These are phyloP conservation scores for Lasiosphaeris hirsuta DNA, from an alignment of 495 filamentous ascomycete species.

Conservation along the genomic window DNA sequence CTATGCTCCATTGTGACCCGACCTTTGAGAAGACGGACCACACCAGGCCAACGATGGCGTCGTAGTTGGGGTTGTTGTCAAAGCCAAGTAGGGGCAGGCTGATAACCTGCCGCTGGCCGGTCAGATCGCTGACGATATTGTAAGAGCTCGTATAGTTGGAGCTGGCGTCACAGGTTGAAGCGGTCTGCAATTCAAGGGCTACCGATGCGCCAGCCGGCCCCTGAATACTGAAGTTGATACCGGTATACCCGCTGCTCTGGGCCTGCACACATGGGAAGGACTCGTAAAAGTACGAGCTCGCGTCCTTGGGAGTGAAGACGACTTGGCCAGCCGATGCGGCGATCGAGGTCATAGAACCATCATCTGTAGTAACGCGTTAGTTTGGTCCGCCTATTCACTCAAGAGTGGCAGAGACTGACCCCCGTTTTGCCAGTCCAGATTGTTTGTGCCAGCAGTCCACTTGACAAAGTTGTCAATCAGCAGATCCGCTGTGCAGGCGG, in stretches of 20 bases:
- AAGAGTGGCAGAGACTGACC: conserved; percentile 19
- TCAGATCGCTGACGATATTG: conserved; percentile 45
- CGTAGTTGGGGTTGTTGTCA: conserved; percentile 45
- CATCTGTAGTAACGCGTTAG: conserved; percentile 38
- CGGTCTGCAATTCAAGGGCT: conserved; percentile 54
- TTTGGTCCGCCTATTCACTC: background rate
- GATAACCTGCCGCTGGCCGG: conserved; percentile 49
- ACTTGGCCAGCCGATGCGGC: conserved; percentile 44
- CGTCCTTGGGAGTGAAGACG: conserved; percentile 48
- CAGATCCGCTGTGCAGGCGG: conserved; percentile 49
- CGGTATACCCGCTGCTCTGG: conserved; percentile 45
- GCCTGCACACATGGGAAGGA: conserved; percentile 50
- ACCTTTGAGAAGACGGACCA: conserved; percentile 49
- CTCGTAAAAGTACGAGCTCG: conserved; percentile 57
- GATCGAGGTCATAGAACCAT: conserved; percentile 52
- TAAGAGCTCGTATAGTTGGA: conserved; percentile 46
- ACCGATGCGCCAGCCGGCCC: conserved; percentile 49
- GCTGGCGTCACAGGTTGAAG: conserved; percentile 34
- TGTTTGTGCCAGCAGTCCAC: conserved; percentile 50
- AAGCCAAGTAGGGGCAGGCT: conserved; percentile 52
- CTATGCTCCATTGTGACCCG: conserved; percentile 47
- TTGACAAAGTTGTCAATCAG: conserved; percentile 57
- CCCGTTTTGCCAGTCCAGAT: conserved; percentile 46
- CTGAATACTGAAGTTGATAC: conserved; percentile 53
- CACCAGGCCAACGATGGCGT: conserved; percentile 49